These are phyloP conservation scores for Beauveria sp. DNA, from an alignment of 2,329 filamentous ascomycete genomes.

Conservation along the genomic window DNA sequence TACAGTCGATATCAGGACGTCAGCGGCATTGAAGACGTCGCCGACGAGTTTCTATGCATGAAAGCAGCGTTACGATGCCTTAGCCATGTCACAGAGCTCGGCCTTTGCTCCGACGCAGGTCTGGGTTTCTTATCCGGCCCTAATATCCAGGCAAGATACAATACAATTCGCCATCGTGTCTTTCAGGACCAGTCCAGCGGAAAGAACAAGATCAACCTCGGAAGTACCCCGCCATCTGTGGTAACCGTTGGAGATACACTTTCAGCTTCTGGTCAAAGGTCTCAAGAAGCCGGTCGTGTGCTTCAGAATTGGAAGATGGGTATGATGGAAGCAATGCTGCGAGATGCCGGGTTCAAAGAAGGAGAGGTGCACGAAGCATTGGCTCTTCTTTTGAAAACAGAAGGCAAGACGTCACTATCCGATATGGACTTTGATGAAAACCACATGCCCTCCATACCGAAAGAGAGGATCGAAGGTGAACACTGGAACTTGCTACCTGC, in stretches of 20 bases:
- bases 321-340: slow-evolving; percentile 29
- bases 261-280: not conserved
- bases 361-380: slow-evolving; percentile 26
- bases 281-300: slow-evolving; percentile 14
- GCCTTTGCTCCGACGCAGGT: slow-evolving; percentile 58
- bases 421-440: slow-evolving; percentile 27
- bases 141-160: slow-evolving; percentile 43
- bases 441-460: slow-evolving; percentile 3
- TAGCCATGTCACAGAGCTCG: slow-evolving; percentile 51
- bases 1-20: slow-evolving; percentile 54
- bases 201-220: slow-evolving; percentile 6
- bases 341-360: slow-evolving; percentile 27
- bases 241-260: slow-evolving; percentile 9
- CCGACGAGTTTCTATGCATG: slow-evolving; percentile 56
- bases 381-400: slow-evolving; percentile 26
- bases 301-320: slow-evolving; percentile 22
- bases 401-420: slow-evolving; percentile 20
- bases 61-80: slow-evolving; percentile 52
- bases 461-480: not conserved
- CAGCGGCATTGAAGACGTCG: slow-evolving; percentile 52
- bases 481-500: not conserved
- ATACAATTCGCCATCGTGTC: slow-evolving; percentile 27
- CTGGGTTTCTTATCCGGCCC: slow-evolving; percentile 60
- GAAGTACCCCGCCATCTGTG: not conserved
- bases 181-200: slow-evolving; percentile 25